Conservation (phyloP, 1,284 basidiomycete genomes). For the Dichomitus squalens region DNA sequence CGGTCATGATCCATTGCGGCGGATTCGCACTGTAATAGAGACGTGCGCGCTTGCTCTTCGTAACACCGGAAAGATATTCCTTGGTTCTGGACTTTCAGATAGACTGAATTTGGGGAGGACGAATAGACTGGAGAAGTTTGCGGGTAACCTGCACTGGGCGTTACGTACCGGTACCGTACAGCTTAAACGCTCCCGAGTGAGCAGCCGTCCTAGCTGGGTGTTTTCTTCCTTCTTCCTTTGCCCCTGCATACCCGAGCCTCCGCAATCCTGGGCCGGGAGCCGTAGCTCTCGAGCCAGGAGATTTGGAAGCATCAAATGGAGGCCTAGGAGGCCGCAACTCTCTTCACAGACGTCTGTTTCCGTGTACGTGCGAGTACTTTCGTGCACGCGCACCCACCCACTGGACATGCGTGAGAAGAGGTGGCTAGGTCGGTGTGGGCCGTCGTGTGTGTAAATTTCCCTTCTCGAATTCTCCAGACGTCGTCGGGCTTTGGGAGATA, state of each 20-base stretch:
- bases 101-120: neutral
- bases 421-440: neutral
- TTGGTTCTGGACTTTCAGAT: neutral
- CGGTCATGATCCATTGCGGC: neutral
- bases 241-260: neutral
- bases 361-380: neutral
- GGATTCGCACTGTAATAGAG: too few relatives aligned
- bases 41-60: neutral
- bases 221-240: neutral
- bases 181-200: neutral
- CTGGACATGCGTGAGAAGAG: neutral
- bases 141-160: neutral
- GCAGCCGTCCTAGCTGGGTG: neutral
- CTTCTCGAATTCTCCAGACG: neutral
- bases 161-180: neutral
- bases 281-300: neutral
- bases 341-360: neutral
- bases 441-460: neutral
- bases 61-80: neutral
- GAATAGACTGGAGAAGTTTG: neutral
- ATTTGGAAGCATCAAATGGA: neutral
- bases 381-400: neutral
- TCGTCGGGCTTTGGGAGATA: too few relatives aligned
- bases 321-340: neutral
- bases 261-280: neutral